Base-by-base conservation (phyloP, 371 early-diverging fungal species). In the Mucor lusitanicus region DNA sequence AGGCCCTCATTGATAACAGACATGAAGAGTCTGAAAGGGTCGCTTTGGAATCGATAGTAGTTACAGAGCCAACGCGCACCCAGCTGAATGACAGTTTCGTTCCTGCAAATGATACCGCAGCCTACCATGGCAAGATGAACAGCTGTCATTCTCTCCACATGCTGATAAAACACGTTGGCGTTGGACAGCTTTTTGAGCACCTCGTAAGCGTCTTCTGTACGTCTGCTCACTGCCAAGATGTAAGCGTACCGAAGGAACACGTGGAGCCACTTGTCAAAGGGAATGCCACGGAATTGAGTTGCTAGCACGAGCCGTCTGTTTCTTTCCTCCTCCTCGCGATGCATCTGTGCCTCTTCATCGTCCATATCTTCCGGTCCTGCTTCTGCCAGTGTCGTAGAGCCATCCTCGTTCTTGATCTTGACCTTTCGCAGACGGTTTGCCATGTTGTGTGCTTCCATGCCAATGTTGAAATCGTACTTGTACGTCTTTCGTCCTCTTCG, bases 151-250 rank as follows among this genome's bases (percentile, higher is more conserved):
- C 72, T 78, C 17, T 67, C 61, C 8, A 81, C 68, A 42, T 91
- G 80, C n/a, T 87, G 82, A 60, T 82, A 90, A 65, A 89, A 93
- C 3, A 93, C 87, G 63, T 88, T 89, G 11, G 93, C 87, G 33
- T 86, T 85, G 46, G 70, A 69, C 3, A 87, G 85, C 32, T 78
- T 65, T 65, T 85, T 87, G 46, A 94, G 65, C 17, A 89, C 64
- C n/a, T 84, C 82, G 33, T 85, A 84, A 0, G 91, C 90, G 27
- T 91, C 88, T 53, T 87, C 79, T 28, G 80, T 79, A 42, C 82
- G 81, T 58, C 83, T 84, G 19, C 88, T 85, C 27, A 76, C 69
- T 0, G 89, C 82, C 28, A 93, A 76, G 37, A 86, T 81, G 57
- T 81, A 80, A 0, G 87, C 87, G 71, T 89, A 92, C 88, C 84